Evolutionary conservation across 345 rosid genomes (phyloP), one percentile per base, ranked within the genome.

Genomic region (Adansonia digitata): DNA sequence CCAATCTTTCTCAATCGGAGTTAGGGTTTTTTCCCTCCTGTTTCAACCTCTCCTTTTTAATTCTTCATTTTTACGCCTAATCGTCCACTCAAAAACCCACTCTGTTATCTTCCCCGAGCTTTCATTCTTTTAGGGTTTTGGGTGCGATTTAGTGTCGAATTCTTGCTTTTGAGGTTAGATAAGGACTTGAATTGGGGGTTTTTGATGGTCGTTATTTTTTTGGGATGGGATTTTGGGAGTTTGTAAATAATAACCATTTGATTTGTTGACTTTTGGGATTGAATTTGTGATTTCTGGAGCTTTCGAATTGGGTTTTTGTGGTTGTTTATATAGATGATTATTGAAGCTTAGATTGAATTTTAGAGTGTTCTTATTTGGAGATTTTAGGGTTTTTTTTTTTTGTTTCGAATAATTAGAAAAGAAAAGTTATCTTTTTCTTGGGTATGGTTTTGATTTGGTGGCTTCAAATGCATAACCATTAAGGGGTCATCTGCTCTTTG

Each of bases 401-500:
- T 15, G 26, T 65, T 64, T 61, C 26, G 14, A 59, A 13, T 14
- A 12, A 57, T 57, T 57, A 27, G 9, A 24, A 34, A 77, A 24
- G 27, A 77, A 69, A 9, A 49, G 77, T 20, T 51, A 40, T 68
- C 66, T 60, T 68, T 81, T 61, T 75, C 51, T 56, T 75, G 51
- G 56, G n/a, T n/a, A n/a, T n/a, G n/a, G n/a, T n/a, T n/a, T n/a
- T n/a, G n/a, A n/a, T n/a, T n/a, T n/a, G n/a, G n/a, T n/a, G n/a
- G n/a, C n/a, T n/a, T n/a, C n/a, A n/a, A n/a, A n/a, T n/a, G n/a
- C n/a, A n/a, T n/a, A n/a, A n/a, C n/a, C n/a, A n/a, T n/a, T n/a
- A n/a, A n/a, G n/a, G n/a, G n/a, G n/a, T n/a, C n/a, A n/a, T 84
- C 90, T 86, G 85, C 88, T 78, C 29, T 20, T 67, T 62, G 90